Conservation (phyloP, 169 alveolate genomes). For the Eimeria praecox region DNA sequence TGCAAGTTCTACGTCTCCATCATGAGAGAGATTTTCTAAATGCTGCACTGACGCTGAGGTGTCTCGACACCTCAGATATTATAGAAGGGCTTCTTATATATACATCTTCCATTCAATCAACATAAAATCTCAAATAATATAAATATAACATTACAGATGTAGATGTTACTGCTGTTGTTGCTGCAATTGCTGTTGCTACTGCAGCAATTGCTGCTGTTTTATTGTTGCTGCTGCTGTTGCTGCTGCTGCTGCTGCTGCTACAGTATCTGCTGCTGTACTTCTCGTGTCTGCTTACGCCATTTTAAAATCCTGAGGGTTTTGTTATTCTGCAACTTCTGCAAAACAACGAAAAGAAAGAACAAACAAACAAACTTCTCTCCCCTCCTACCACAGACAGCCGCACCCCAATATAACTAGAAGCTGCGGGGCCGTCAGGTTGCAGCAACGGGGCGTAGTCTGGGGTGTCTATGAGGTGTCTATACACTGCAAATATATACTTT, state of each 20-base stretch:
- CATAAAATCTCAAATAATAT: too few relatives aligned
- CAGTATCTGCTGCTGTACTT: constrained; percentile 38
- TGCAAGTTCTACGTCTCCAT: too few relatives aligned
- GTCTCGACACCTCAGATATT: background rate
- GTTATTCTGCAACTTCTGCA: background rate
- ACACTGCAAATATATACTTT: background rate
- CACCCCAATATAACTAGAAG: background rate
- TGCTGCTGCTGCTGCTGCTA: constrained; percentile 44
- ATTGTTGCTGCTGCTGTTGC: background rate
- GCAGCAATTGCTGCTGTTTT: constrained; percentile 6
- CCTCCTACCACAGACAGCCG: background rate
- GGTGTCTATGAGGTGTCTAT: background rate
- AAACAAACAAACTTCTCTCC: background rate
- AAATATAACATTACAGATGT: background rate
- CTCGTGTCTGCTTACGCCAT: constrained; percentile 38
- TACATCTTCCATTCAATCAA: too few relatives aligned
- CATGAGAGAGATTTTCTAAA: background rate
- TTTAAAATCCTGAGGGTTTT: background rate
- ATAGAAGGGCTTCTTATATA: too few relatives aligned
- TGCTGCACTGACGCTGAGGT: constrained; percentile 1
- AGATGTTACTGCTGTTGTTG: background rate
- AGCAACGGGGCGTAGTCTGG: background rate
- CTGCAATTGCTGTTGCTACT: background rate
- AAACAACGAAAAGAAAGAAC: background rate
- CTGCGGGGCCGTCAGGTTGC: background rate